Evolutionary conservation across 495 filamentous ascomycete species (phyloP), one percentile per base, ranked within the genome.

Genomic region (Chlorociboria aeruginascens): DNA sequence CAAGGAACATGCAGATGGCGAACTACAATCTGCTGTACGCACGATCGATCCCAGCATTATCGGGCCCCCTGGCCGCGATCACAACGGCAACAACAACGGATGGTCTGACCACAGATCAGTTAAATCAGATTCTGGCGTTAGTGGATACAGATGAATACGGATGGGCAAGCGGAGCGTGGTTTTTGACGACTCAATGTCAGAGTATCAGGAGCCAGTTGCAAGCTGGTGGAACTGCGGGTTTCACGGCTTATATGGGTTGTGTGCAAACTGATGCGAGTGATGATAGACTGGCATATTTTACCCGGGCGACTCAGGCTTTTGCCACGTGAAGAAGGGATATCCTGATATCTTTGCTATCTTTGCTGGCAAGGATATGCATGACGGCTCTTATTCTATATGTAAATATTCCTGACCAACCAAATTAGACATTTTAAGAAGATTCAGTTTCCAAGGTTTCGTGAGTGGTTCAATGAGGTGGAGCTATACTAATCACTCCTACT

Each of bases 81-180:
- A 44, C 57, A 45, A 56, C 57, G n/a, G 35, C 47, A 33, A 56
- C 32, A 16, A 58, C 40, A 7, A 31, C 12, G 12, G 42, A 30
- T 42, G 51, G 51, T 38, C 13, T 61, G 13, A 41, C 46, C 12
- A 56, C 58, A 7, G 52, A 58, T 36, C 57, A 66, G 29, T 58
- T 68, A 8, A 71, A 68, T 44, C 67, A 61, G 0, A 59, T 87
- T 8, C 69, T 83, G 12, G 69, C 66, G 7, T 59, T 89, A 32
- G 70, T 92, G 32, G 64, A 68, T 17, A 55, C 60, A 0, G 72
- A 86, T 53, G 59, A 73, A 16, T 78, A 74, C 54, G 81, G 85
- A 61, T 94, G 89, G 62, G 83, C 73, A 2, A 77, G 71, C 29
- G 88, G 74, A 16, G 74, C 78, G 3, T 94, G 87, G 88, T 92